Conservation (phyloP, 1,139 yeast genomes). For the Nakaseomyces nivariensis region DNA sequence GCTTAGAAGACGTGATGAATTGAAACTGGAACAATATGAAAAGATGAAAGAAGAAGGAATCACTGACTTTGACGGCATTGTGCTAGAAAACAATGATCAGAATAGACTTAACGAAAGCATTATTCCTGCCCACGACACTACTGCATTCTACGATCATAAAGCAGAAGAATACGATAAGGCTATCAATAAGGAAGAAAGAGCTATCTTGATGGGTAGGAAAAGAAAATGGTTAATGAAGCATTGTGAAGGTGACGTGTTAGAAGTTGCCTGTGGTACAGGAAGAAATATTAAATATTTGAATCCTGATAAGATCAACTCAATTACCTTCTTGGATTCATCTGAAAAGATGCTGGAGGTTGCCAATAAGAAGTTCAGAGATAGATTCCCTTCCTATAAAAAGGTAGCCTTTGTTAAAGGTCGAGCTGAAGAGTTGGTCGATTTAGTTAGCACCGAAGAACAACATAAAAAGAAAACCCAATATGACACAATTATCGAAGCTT, state of each 20-base stretch:
- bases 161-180: conserved; percentile 78
- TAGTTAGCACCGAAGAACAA: conserved; percentile 34
- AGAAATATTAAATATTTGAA: conserved; percentile 73
- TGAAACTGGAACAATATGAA: conserved; percentile 44
- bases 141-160: conserved; percentile 66
- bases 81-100: conserved; percentile 46
- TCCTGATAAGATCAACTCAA: conserved; percentile 49
- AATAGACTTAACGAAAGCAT: conserved; percentile 38
- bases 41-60: conserved; percentile 41
- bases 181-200: conserved; percentile 77
- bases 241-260: conserved; percentile 78
- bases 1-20: conserved; percentile 46
- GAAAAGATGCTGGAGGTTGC: conserved; percentile 78
- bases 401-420: conserved; percentile 88
- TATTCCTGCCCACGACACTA: conserved; percentile 69
- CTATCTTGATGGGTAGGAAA: conserved; percentile 71
- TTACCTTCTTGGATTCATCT: conserved; percentile 81
- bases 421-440: conserved; percentile 67
- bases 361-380: conserved; percentile 56
- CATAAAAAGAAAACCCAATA: conserved; percentile 36
- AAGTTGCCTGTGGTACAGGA: conserved; percentile 95
- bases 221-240: conserved; percentile 78
- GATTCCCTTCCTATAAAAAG: conserved; percentile 53
- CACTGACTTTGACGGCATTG: conserved; percentile 30
- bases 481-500: conserved; percentile 88